These are phyloP conservation scores for Protomyces lactucae-debilis DNA, from an alignment of 1,139 yeast species.

Conservation along the genomic window DNA sequence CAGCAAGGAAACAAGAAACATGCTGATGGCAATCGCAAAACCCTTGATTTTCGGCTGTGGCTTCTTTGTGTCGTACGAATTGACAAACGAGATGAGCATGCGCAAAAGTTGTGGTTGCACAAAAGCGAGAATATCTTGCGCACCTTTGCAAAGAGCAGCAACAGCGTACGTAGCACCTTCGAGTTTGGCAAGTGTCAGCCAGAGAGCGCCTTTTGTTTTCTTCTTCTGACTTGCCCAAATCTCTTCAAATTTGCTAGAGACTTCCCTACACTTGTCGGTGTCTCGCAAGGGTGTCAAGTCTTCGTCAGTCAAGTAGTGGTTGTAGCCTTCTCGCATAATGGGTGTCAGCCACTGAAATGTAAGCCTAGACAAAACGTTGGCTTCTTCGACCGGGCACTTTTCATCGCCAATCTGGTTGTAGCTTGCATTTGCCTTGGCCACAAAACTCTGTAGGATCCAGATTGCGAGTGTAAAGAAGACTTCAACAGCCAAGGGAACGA, in stretches of 20 bases:
- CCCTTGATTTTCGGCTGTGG: slow-evolving; percentile 66
- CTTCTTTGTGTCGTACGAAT: slow-evolving; percentile 52
- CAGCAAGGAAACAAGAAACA: slow-evolving; percentile 75
- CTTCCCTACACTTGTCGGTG: slow-evolving; percentile 50
- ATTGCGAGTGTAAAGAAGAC: slow-evolving; percentile 28
- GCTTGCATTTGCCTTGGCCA: slow-evolving; percentile 20
- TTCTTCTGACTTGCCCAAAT: slow-evolving; percentile 56
- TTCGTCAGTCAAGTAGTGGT: slow-evolving; percentile 61
- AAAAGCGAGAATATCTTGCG: slow-evolving; percentile 78
- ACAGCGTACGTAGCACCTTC: slow-evolving; percentile 65
- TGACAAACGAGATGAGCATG: slow-evolving; percentile 71
- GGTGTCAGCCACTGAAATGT: slow-evolving; percentile 91
- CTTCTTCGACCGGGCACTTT: slow-evolving; percentile 73
- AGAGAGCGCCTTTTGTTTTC: slow-evolving; percentile 57
- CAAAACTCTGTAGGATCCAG: slow-evolving; percentile 23
- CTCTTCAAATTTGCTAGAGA: slow-evolving; percentile 61
- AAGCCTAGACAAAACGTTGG: slow-evolving; percentile 76
- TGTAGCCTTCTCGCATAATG: slow-evolving; percentile 78
- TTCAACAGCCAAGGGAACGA: slow-evolving; percentile 30
- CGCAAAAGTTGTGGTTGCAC: slow-evolving; percentile 83
- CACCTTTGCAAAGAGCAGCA: slow-evolving; percentile 72
- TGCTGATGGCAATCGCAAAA: slow-evolving; percentile 69
- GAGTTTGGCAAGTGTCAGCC: slow-evolving; percentile 56
- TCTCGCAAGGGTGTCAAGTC: slow-evolving; percentile 80
- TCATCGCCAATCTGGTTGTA: slow-evolving; percentile 35